Evolutionary conservation across 1,284 basidiomycete species (phyloP).

Genomic region (Pterula multifida): DNA sequence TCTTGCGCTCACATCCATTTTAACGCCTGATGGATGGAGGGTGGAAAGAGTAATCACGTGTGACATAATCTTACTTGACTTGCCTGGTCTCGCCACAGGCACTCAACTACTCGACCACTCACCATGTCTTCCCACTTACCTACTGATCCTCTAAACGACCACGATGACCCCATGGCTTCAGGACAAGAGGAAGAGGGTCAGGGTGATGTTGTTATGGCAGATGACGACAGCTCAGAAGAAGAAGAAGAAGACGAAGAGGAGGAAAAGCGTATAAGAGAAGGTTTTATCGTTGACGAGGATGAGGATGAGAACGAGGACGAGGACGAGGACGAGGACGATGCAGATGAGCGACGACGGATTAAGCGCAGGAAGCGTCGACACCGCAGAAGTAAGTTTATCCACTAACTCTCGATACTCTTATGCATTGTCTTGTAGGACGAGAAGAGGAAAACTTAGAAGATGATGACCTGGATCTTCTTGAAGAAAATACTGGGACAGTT

Average conservation of each 20-base stretch:
- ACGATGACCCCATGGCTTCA: conserved; percentile 49
- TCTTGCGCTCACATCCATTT: neutral
- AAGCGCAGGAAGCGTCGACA: conserved; percentile 62
- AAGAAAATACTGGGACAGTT: conserved; percentile 85
- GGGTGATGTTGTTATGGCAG: conserved; percentile 39
- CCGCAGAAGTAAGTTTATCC: conserved; percentile 37
- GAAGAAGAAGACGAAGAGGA: conserved; percentile 78
- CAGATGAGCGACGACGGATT: conserved; percentile 52
- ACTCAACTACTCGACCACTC: conserved; percentile 11
- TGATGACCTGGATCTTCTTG: conserved; percentile 88
- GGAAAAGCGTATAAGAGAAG: conserved; percentile 58
- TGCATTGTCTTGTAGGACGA: conserved; percentile 19
- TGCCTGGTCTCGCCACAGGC: conserved; percentile 1
- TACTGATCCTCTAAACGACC: conserved; percentile 20
- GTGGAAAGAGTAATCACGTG: neutral
- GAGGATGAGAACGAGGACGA: conserved; percentile 57
- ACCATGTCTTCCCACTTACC: conserved; percentile 44
- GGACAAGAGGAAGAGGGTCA: conserved; percentile 36
- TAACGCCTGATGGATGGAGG: too few species aligned
- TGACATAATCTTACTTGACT: neutral
- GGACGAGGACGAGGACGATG: conserved; percentile 53
- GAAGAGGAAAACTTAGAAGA: conserved; percentile 78
- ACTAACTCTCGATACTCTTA: conserved; percentile 8
- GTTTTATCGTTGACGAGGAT: conserved; percentile 82
- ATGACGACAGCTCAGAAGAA: conserved; percentile 77